Conservation (phyloP, 2,329 filamentous ascomycete genomes). For the Fusarium sp. region DNA sequence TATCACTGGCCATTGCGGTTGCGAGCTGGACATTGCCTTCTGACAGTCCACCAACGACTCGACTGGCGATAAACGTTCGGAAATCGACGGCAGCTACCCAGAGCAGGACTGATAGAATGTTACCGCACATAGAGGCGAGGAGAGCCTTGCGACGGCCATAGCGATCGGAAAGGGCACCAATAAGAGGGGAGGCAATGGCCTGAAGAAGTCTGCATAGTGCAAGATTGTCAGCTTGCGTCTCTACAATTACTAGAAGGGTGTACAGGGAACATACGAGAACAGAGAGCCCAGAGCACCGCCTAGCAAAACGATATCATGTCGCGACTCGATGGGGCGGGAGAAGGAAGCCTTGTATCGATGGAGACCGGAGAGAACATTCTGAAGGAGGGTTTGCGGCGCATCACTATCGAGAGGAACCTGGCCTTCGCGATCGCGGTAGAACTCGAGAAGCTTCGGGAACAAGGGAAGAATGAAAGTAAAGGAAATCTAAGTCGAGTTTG, state of each 20-base stretch:
- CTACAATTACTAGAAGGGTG: neutral
- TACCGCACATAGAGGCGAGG: slow-evolving; percentile 90
- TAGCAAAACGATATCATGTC: slow-evolving; percentile 96
- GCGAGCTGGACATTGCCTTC: slow-evolving; percentile 98
- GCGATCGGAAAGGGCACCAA: slow-evolving; percentile 87
- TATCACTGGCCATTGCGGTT: slow-evolving; percentile 95
- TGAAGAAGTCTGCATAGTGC: slow-evolving; percentile 76
- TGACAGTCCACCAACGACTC: slow-evolving; percentile 90
- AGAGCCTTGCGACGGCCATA: slow-evolving; percentile 89
- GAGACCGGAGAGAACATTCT: slow-evolving; percentile 81
- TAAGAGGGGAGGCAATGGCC: slow-evolving; percentile 90
- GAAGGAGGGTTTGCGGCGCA: slow-evolving; percentile 74
- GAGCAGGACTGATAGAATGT: slow-evolving; percentile 90
- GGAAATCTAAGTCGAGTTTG: slow-evolving; percentile 74
- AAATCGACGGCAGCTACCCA: slow-evolving; percentile 97
- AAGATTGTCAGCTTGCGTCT: slow-evolving; percentile 10
- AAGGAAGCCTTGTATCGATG: slow-evolving; percentile 97
- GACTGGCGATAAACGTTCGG: slow-evolving; percentile 92
- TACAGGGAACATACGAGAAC: slow-evolving; percentile 69
- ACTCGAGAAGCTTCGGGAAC: slow-evolving; percentile 93
- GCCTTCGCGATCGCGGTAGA: slow-evolving; percentile 89
- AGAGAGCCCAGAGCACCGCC: slow-evolving; percentile 93
- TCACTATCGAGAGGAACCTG: slow-evolving; percentile 57
- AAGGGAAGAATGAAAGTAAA: slow-evolving; percentile 98
- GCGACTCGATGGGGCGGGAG: slow-evolving; percentile 89